These are phyloP conservation scores for Aureobasidium leucospermi DNA, from an alignment of 2,329 filamentous ascomycete genomes.

Conservation along the genomic window DNA sequence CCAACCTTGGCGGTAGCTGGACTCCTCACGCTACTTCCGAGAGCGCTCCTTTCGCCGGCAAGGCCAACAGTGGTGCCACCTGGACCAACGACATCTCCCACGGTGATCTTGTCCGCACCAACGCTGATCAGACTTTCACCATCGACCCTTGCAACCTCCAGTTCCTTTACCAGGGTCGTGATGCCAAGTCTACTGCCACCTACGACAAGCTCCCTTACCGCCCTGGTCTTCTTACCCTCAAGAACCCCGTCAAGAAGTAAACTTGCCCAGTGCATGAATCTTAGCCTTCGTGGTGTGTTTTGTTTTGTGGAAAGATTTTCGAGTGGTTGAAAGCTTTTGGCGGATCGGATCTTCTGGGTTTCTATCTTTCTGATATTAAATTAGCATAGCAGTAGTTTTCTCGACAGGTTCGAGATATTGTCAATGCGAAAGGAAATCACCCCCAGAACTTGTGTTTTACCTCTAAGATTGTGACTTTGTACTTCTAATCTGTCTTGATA, in stretches of 20 bases:
- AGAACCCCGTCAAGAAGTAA: constrained; percentile 10
- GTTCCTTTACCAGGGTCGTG: constrained; percentile 55
- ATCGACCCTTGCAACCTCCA: constrained; percentile 59
- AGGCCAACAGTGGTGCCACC: constrained; percentile 55
- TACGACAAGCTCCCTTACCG: constrained; percentile 50
- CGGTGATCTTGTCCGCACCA: constrained; percentile 53
- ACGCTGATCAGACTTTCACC: constrained; percentile 54
- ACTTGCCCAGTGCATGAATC: not conserved
- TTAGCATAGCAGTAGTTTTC: too few species aligned
- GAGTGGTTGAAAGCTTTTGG: not conserved
- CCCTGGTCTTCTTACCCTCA: constrained; percentile 48
- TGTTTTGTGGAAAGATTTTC: not conserved
- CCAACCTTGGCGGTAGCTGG: constrained; percentile 50
- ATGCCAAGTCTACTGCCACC: constrained; percentile 32
- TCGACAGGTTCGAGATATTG: too few species aligned
- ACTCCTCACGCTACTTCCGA: constrained; percentile 51
- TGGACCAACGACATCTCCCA: constrained; percentile 64
- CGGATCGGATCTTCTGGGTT: not conserved
- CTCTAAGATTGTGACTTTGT: too few species aligned
- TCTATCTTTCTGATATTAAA: too few species aligned
- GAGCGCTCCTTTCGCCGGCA: constrained; percentile 56
- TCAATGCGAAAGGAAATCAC: too few species aligned
- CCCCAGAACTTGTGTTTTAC: too few species aligned
- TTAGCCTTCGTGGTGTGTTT: not conserved
- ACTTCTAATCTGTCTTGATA: too few species aligned